Conservation (phyloP, 129 eudicot genomes). For the Daucus carota region DH1_v3.0 NC_030385.2:37142001-37142500, state of each 20-base stretch:
- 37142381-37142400: conserved; percentile 3
- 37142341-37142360: conserved; percentile 26
- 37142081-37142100: no score
- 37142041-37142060: not conserved
- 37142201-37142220: conserved; percentile 5
- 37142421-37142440: conserved; percentile 34
- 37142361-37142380: conserved; percentile 20
- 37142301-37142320: conserved; percentile 28
- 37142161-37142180: conserved; percentile 12
- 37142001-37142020: not conserved
- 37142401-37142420: not conserved
- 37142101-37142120: conserved; percentile 66
- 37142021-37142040: not conserved
- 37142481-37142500: conserved; percentile 30
- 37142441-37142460: conserved; percentile 29
- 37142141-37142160: conserved; percentile 8
- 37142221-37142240: not conserved
- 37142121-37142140: conserved; percentile 59
- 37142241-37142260: conserved; percentile 38
- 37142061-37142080: no score
- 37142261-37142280: conserved; percentile 35
- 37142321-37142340: conserved; percentile 25
- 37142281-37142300: conserved; percentile 32
- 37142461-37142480: conserved; percentile 18
- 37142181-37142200: conserved; percentile 6